phyloP scores from a whole-genome alignment of 1,284 basidiomycete genomes.

The Cystobasidium slooffiae region DNA sequence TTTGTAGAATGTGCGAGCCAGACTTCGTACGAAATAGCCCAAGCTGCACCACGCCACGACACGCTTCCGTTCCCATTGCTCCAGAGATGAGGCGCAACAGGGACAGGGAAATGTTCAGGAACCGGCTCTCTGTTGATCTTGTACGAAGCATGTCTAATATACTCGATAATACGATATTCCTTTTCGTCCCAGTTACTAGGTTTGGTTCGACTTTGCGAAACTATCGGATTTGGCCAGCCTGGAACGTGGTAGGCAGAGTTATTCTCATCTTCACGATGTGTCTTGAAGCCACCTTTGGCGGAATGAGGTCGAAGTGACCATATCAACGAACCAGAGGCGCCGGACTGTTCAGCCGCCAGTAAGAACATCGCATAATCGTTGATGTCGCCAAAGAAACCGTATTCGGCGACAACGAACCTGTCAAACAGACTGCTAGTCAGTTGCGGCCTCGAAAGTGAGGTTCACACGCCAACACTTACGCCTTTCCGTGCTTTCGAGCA shows the following conservation, averaged over 20 bases:
- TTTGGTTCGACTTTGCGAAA: slow-evolving; percentile 13
- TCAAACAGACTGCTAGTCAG: neutral
- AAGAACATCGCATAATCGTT: slow-evolving; percentile 51
- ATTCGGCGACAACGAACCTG: slow-evolving; percentile 55
- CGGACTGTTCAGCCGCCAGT: slow-evolving; percentile 43
- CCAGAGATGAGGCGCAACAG: slow-evolving; percentile 36
- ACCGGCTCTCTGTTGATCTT: slow-evolving; percentile 37
- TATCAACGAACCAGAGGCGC: slow-evolving; percentile 50
- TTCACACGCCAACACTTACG: slow-evolving; percentile 46
- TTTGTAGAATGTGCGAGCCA: slow-evolving; percentile 23
- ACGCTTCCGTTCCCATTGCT: slow-evolving; percentile 5
- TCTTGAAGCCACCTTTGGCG: slow-evolving; percentile 53
- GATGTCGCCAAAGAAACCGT: slow-evolving; percentile 52
- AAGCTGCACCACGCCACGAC: slow-evolving; percentile 41
- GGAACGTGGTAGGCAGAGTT: slow-evolving; percentile 44
- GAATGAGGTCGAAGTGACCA: slow-evolving; percentile 55
- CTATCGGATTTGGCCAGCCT: slow-evolving; percentile 25
- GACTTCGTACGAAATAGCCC: slow-evolving; percentile 40
- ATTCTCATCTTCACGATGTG: slow-evolving; percentile 41
- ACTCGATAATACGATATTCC: slow-evolving; percentile 25
- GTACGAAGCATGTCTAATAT: slow-evolving; percentile 38
- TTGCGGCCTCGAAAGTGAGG: neutral
- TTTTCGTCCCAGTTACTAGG: slow-evolving; percentile 41
- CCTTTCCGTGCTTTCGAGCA: slow-evolving; percentile 50
- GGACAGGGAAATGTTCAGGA: slow-evolving; percentile 6